Conservation (phyloP, 2,329 filamentous ascomycete species). For the Orbilia javanica region DNA sequence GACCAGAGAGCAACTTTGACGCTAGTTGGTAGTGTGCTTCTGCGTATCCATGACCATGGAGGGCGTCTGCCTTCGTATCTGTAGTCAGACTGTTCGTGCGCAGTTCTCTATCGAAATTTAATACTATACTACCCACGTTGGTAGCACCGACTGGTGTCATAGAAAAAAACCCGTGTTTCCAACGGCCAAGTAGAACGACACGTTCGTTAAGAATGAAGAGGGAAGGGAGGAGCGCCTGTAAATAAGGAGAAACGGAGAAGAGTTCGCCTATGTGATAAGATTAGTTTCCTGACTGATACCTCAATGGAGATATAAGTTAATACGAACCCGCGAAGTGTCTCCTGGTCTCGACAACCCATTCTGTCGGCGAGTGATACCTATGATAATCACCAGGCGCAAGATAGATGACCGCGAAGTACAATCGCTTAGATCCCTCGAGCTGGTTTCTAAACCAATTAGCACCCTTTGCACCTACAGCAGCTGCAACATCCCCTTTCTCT, state of each 20-base stretch:
- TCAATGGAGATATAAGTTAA: background rate
- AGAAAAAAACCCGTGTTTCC: slow-evolving; percentile 97
- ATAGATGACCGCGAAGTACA: slow-evolving; percentile 96
- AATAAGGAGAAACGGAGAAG: slow-evolving; percentile 93
- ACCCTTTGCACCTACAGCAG: slow-evolving; percentile 63
- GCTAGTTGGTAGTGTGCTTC: slow-evolving; percentile 89
- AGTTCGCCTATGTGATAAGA: slow-evolving; percentile 73
- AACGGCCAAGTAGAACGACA: slow-evolving; percentile 90
- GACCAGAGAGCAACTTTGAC: slow-evolving; percentile 81
- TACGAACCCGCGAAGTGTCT: slow-evolving; percentile 84
- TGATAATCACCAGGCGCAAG: slow-evolving; percentile 98
- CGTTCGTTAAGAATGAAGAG: slow-evolving; percentile 97
- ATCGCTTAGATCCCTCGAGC: slow-evolving; percentile 70
- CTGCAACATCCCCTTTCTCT: slow-evolving; percentile 43
- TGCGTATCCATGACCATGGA: slow-evolving; percentile 88
- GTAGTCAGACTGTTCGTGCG: slow-evolving; percentile 92
- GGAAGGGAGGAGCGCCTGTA: slow-evolving; percentile 90
- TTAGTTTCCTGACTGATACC: background rate
- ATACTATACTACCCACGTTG: slow-evolving; percentile 94
- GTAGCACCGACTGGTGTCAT: slow-evolving; percentile 96
- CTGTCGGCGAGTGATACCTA: slow-evolving; percentile 93
- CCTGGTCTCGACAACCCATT: slow-evolving; percentile 93
- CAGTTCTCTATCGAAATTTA: slow-evolving; percentile 96
- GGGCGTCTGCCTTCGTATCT: slow-evolving; percentile 89
- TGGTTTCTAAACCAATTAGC: slow-evolving; percentile 53